Conservation (phyloP, 805 yeast species). For the Wickerhamiella azyma region DNA sequence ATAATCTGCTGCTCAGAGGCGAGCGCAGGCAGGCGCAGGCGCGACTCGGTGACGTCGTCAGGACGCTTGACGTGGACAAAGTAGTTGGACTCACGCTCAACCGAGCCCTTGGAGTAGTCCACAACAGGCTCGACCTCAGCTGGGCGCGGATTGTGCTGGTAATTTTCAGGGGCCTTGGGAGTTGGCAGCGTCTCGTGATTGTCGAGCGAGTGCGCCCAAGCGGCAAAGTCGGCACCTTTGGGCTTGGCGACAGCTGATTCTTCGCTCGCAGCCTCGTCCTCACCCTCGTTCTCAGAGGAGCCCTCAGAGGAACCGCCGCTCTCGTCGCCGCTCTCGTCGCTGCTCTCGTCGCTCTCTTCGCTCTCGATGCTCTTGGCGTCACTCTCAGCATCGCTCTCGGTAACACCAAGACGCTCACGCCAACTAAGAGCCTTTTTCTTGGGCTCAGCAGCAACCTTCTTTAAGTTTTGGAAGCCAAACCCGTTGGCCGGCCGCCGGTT, state of each 20-base stretch:
- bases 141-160: slow-evolving; percentile 44
- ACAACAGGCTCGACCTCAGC: slow-evolving; percentile 63
- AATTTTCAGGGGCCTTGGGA: slow-evolving; percentile 33
- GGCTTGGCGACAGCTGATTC: slow-evolving; percentile 18
- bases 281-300: neutral
- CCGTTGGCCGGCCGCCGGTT: slow-evolving; percentile 52
- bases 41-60: slow-evolving; percentile 47
- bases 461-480: slow-evolving; percentile 32
- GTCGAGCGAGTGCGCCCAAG: slow-evolving; percentile 76
- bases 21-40: slow-evolving; percentile 73
- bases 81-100: slow-evolving; percentile 34
- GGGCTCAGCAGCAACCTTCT: slow-evolving; percentile 9
- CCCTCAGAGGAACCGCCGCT: slow-evolving; percentile 11
- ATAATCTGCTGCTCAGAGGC: slow-evolving; percentile 83
- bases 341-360: slow-evolving; percentile 13
- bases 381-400: slow-evolving; percentile 13
- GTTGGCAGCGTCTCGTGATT: slow-evolving; percentile 43
- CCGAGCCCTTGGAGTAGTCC: slow-evolving; percentile 9
- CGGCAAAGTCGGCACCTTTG: slow-evolving; percentile 56
- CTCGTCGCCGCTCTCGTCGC: slow-evolving; percentile 22
- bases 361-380: slow-evolving; percentile 13
- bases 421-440: slow-evolving; percentile 14
- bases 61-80: slow-evolving; percentile 56
- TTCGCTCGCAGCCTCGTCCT: slow-evolving; percentile 23
- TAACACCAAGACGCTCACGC: slow-evolving; percentile 18